Base-by-base conservation (phyloP, 2,329 filamentous ascomycete species). In the Neonectria coccinea region DNA sequence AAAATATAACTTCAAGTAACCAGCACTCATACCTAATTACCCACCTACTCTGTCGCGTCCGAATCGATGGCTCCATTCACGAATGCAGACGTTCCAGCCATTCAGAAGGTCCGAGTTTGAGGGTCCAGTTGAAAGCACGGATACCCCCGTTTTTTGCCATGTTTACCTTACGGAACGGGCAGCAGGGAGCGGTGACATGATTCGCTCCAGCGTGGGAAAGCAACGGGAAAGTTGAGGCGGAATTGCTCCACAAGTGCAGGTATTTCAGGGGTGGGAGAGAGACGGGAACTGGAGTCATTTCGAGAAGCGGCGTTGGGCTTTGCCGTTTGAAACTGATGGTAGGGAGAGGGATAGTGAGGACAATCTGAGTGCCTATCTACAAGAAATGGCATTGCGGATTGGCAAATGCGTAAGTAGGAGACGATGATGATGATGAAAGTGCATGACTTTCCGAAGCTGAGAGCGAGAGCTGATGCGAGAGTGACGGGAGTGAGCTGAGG, bases 81-180 rank as follows among this genome's bases (percentile, higher is more conserved):
- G n/a, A 42, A 42, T 18, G n/a, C 39, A 10, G 39, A 42, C 39
- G 6, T 4, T 42, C 16, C 4, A 39, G n/a, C 39, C 39, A 20
- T 42, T 18, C 9, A 18, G n/a, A n/a, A 42, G 51, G 31, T 22
- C 45, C 51, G 41, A 14, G 10, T 20, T 45, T 41, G 45, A 41
- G 27, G 45, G 42, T n/a, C 56, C 55, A 27, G 59, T 14, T 29
- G 7, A 29, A 52, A 44, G 50, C 55, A 59, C 62, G 65, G 58
- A 36, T 36, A 54, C 36, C 54, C 65, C 52, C 56, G 62, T 10
- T n/a, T 58, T 41, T 22, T 31, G 12, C 11, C 22, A 11, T 14
- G 22, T 16, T 41, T 58, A 16, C 33, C n/a, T n/a, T 51, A 16
- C 33, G 56, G 33, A 41, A 20, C 45, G 2, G 6, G 3, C 18